phyloP scores from a whole-genome alignment of 352 stramenopile species.

The Thraustotheca clavata region DNA sequence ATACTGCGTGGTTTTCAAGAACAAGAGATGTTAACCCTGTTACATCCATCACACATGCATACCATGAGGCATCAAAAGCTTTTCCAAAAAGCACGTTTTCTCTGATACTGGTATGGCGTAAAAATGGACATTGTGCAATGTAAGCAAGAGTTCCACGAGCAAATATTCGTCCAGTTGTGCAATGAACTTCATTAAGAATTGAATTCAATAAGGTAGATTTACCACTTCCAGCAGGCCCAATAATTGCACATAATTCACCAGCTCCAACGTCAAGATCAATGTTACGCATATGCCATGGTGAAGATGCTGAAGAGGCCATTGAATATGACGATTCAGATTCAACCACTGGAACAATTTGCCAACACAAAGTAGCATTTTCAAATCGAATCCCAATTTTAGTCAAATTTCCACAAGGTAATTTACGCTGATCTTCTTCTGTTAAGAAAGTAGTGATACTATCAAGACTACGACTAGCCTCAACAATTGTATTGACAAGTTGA shows the following conservation, averaged over 20 bases:
- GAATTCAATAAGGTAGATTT: background rate
- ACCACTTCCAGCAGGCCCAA: background rate
- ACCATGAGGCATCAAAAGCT: background rate
- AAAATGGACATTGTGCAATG: constrained; percentile 21
- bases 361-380: constrained; percentile 25
- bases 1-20: background rate
- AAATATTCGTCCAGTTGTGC: background rate
- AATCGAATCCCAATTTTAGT: background rate
- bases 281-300: constrained; percentile 18
- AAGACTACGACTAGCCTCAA: background rate
- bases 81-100: background rate
- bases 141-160: background rate
- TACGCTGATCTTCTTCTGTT: background rate
- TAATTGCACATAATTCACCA: background rate
- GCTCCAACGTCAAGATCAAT: constrained; percentile 69
- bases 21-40: background rate
- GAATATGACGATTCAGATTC: background rate
- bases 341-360: constrained; percentile 26
- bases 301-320: background rate
- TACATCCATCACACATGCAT: background rate
- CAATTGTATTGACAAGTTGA: background rate
- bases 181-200: background rate
- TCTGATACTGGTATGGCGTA: constrained; percentile 24
- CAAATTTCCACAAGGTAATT: background rate
- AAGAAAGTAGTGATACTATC: background rate